A percentile compares a stretch with the other conserved stretches of the same genome.
Evolutionary conservation across 2,329 filamentous ascomycete genomes (phyloP).

Genomic region (Cercospora canescens): DNA sequence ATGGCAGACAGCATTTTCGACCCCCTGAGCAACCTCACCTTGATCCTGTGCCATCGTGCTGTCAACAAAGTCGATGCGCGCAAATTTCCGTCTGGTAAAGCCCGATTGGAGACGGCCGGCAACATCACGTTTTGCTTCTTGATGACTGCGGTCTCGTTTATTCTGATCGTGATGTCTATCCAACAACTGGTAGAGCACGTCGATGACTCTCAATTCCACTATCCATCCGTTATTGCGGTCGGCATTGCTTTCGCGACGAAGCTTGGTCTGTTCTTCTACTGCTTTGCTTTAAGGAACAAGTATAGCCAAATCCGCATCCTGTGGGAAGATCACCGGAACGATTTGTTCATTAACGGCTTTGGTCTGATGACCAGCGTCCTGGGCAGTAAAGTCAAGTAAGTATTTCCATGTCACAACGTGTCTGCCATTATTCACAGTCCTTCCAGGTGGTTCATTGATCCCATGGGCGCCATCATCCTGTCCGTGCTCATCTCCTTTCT

Average conservation of each 20-base stretch:
- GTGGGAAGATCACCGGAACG: slow-evolving; percentile 97
- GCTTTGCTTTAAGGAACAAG: slow-evolving; percentile 84
- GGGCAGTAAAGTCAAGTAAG: slow-evolving; percentile 70
- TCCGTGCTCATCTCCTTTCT: slow-evolving; percentile 74
- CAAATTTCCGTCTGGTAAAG: slow-evolving; percentile 88
- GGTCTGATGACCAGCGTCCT: slow-evolving; percentile 85
- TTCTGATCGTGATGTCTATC: slow-evolving; percentile 86
- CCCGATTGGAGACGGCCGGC: slow-evolving; percentile 89
- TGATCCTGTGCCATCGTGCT: slow-evolving; percentile 84
- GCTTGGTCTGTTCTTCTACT: slow-evolving; percentile 81
- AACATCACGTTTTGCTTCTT: slow-evolving; percentile 97
- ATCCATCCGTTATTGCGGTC: slow-evolving; percentile 84
- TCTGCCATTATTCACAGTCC: background rate
- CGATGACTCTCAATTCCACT: slow-evolving; percentile 66
- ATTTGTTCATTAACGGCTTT: slow-evolving; percentile 94
- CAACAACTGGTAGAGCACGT: slow-evolving; percentile 62
- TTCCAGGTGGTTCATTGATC: slow-evolving; percentile 85
- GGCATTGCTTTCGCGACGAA: slow-evolving; percentile 83
- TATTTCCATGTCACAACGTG: background rate
- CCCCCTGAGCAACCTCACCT: slow-evolving; percentile 73
- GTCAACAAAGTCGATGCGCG: slow-evolving; percentile 82
- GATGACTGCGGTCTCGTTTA: slow-evolving; percentile 88
- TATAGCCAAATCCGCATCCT: slow-evolving; percentile 90
- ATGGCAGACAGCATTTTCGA: slow-evolving; percentile 97
- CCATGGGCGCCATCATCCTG: slow-evolving; percentile 82